Evolutionary conservation across 1,139 yeast species (phyloP).

Genomic region (Magnusiomyces tetraspermus): DNA sequence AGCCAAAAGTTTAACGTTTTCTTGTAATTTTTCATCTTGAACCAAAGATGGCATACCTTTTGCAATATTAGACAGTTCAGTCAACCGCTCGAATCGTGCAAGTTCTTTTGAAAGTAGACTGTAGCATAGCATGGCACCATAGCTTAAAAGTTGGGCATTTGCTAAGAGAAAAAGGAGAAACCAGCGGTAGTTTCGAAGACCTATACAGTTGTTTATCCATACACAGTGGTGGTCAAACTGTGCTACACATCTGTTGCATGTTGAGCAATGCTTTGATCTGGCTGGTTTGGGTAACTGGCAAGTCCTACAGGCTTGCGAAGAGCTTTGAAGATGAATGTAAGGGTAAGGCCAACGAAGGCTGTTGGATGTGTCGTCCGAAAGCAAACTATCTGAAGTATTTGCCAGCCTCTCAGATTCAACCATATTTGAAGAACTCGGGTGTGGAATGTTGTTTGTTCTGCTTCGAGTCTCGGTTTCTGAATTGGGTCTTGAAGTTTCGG

Average conservation of each 20-base stretch:
- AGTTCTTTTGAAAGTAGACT: constrained; percentile 24
- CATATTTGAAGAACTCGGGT: too few species aligned
- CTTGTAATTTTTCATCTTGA: too few species aligned
- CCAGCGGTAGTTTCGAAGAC: constrained; percentile 62
- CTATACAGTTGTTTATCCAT: constrained; percentile 92
- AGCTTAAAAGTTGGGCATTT: constrained; percentile 47
- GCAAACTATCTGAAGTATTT: too few species aligned
- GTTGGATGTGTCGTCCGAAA: neutral
- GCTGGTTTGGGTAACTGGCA: constrained; percentile 72
- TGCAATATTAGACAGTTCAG: too few species aligned
- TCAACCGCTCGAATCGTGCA: too few species aligned
- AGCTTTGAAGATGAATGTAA: neutral
- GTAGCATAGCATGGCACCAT: constrained; percentile 48
- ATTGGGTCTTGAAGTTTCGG: too few species aligned
- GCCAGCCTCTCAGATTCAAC: too few species aligned
- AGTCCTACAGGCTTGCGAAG: constrained; percentile 41
- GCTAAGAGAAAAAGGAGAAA: constrained; percentile 54
- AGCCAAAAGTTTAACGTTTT: too few species aligned
- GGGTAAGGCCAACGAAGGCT: neutral
- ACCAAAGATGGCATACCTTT: too few species aligned
- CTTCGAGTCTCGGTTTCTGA: too few species aligned
- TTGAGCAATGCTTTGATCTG: constrained; percentile 78
- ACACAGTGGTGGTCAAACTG: constrained; percentile 85
- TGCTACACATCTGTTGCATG: constrained; percentile 58
- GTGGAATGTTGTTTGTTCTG: too few species aligned